Conservation (phyloP, 768 basidiomycete genomes). For the Paxillus involutus region DNA sequence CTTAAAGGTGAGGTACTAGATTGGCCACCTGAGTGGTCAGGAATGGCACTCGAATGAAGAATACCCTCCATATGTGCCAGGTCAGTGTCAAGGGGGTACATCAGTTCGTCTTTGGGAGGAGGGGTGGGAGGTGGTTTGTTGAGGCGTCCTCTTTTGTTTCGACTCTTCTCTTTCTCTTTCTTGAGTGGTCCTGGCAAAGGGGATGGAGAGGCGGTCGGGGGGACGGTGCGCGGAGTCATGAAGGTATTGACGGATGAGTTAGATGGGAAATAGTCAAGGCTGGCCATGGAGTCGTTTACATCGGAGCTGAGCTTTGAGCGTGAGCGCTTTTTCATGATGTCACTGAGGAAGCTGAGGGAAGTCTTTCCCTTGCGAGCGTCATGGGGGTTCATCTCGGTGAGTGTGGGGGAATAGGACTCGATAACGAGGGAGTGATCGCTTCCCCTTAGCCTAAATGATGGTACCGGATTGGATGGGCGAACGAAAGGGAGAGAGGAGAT, state of each 20-base stretch:
- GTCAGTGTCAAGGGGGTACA: slow-evolving; percentile 26
- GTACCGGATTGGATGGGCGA: slow-evolving; percentile 33
- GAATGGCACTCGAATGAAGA: slow-evolving; percentile 42
- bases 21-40: slow-evolving; percentile 13
- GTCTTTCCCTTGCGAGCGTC: slow-evolving; percentile 48
- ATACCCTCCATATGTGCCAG: slow-evolving; percentile 79
- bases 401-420: slow-evolving; percentile 29
- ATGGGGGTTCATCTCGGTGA: slow-evolving; percentile 35
- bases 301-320: slow-evolving; percentile 40
- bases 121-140: slow-evolving; percentile 20
- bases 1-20: slow-evolving; percentile 17
- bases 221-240: slow-evolving; percentile 5
- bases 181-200: slow-evolving; percentile 11
- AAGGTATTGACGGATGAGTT: slow-evolving; percentile 24
- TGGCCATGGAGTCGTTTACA: slow-evolving; percentile 25
- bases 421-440: slow-evolving; percentile 28
- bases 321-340: slow-evolving; percentile 41
- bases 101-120: slow-evolving; percentile 28
- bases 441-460: slow-evolving; percentile 26
- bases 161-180: slow-evolving; percentile 29
- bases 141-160: slow-evolving; percentile 20
- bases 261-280: slow-evolving; percentile 40
- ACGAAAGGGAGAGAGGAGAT: slow-evolving; percentile 37
- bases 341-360: slow-evolving; percentile 37
- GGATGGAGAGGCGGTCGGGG: slow-evolving; percentile 10